Evolutionary conservation across 2,329 filamentous ascomycete species (phyloP).

Genomic region (Ophiosphaerella korrae): DNA sequence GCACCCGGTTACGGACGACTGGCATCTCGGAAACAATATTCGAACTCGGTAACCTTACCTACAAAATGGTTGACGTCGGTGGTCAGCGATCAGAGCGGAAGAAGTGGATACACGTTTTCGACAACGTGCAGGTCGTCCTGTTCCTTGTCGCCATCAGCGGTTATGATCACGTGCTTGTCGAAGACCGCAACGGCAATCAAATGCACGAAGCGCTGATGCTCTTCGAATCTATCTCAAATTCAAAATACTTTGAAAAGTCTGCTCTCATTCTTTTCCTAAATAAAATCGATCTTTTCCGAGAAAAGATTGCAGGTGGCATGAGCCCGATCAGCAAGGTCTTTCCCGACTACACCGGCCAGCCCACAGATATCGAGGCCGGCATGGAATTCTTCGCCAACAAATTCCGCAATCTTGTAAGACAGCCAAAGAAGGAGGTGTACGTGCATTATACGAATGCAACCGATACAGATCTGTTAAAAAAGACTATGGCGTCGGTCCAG

Average conservation of each 20-base stretch:
- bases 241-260: conserved; percentile 58
- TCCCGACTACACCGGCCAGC: conserved; percentile 54
- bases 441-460: conserved; percentile 60
- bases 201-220: conserved; percentile 61
- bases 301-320: conserved; percentile 54
- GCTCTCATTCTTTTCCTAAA: conserved; percentile 60
- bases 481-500: conserved; percentile 59
- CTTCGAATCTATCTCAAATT: conserved; percentile 59
- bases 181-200: conserved; percentile 85
- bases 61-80: conserved; percentile 96
- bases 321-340: conserved; percentile 56
- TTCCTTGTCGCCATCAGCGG: conserved; percentile 96
- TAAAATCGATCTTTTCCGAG: conserved; percentile 59
- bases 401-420: conserved; percentile 56
- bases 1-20: conserved; percentile 87
- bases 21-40: conserved; percentile 96
- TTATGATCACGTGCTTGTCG: conserved; percentile 94
- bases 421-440: conserved; percentile 58
- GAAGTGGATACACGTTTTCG: conserved; percentile 98
- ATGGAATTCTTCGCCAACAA: conserved; percentile 58
- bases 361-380: conserved; percentile 54
- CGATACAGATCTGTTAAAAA: conserved; percentile 61
- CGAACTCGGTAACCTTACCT: conserved; percentile 87
- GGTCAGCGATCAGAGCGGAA: conserved; percentile 91
- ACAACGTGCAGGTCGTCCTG: conserved; percentile 88